Evolutionary conservation across 1,284 basidiomycete genomes (phyloP), one percentile per base, ranked within the genome.

Genomic region (Pseudomicrostroma phylloplanum): DNA sequence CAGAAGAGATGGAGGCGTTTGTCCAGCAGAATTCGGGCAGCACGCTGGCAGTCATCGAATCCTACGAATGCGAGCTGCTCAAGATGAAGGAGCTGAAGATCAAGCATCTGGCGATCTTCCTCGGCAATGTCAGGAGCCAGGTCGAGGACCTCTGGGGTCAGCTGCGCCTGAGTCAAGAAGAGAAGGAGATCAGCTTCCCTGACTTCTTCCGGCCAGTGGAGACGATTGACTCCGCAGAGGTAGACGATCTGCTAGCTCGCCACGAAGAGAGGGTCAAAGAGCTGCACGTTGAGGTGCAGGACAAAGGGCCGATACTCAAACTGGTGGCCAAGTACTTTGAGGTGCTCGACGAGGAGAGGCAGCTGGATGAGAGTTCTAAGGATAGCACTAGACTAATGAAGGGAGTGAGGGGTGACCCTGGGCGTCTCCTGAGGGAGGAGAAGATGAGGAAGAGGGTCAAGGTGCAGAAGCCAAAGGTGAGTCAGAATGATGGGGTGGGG

Each of bases 371-470:
- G 6, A 85, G 88, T 1, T 89, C 91, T 1, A 83, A 85, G 30
- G 91, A 78, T 60, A 67, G 65, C 2, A 59, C 68, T 23, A 64
- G 76, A 51, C 62, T 76, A 40, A 64, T 74, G 12, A 63, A 89
- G 70, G 89, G 89, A n/a, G 81, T 86, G 23, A 83, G 91, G 61
- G 75, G 81, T 61, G 70, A 80, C 61, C 74, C 81, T 1, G 79
- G 80, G 9, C 67, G 80, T 23, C 80, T 98, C 55, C 81, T 98
- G 55, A 84, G 91, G 55, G 94, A 99, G 80, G 94, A 97, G 82
- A 96, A 96, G 84, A 92, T 96, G 88, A 85, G 94, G 59, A 98
- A 96, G 81, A 83, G 93, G 12, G 91, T 99, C n/a, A 85, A 85
- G 67, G 89, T 91, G 77, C 88, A 96, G 81, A 97, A 96, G 79